Conservation (phyloP, 176 grass and related monocot species). For the Musa troglodytarum region DNA sequence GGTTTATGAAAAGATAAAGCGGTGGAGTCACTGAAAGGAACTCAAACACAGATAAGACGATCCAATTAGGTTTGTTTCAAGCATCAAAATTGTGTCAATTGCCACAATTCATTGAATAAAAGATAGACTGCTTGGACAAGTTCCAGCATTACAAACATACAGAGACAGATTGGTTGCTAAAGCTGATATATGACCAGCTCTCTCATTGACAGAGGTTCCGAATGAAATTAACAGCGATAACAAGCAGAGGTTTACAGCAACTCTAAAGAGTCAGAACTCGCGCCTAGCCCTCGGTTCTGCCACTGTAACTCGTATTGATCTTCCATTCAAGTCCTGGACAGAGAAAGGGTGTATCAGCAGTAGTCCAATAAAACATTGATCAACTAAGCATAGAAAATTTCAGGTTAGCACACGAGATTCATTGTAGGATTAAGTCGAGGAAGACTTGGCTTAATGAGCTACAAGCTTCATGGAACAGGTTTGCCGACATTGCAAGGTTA, state of each 20-base stretch:
- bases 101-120: background rate
- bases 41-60: background rate
- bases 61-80: background rate
- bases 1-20: too few relatives aligned
- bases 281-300: conserved; percentile 73
- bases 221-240: background rate
- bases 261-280: conserved; percentile 35
- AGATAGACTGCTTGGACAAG: background rate
- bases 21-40: too few relatives aligned
- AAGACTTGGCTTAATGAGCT: too few relatives aligned
- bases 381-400: conserved; percentile 1
- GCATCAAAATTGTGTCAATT: background rate
- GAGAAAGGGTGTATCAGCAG: background rate
- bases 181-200: background rate
- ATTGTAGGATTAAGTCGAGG: too few relatives aligned
- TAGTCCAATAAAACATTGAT: background rate
- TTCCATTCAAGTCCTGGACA: conserved; percentile 75
- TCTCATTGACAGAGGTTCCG: background rate
- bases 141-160: background rate
- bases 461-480: too few relatives aligned
- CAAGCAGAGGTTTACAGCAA: background rate
- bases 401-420: too few relatives aligned
- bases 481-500: background rate
- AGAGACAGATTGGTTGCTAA: background rate
- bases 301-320: conserved; percentile 68